These are phyloP conservation scores for Botryotinia narcissicola DNA, from an alignment of 2,329 filamentous ascomycete genomes.

Conservation along the genomic window DNA sequence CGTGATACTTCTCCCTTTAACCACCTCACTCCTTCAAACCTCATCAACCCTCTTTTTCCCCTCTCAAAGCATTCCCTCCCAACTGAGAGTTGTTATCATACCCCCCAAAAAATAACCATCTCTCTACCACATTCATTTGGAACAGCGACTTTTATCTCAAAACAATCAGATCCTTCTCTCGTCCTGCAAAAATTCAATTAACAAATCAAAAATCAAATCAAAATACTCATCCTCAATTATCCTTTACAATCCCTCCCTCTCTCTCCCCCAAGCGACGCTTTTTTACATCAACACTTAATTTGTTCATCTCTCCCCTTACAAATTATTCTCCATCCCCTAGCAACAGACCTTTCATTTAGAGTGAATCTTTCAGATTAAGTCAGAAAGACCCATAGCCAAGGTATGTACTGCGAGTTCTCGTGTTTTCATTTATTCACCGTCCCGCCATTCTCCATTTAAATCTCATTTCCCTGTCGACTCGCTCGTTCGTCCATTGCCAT, in stretches of 20 bases:
- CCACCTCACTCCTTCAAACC: background rate
- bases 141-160: constrained; percentile 33
- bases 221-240: background rate
- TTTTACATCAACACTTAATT: constrained; percentile 2
- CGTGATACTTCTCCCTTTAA: constrained; percentile 13
- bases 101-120: constrained; percentile 22
- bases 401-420: constrained; percentile 23
- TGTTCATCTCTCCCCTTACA: constrained; percentile 19
- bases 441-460: constrained; percentile 7
- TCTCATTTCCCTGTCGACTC: background rate
- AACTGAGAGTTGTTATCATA: constrained; percentile 36
- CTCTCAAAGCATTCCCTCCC: constrained; percentile 35
- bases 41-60: constrained; percentile 12
- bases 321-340: constrained; percentile 3
- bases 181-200: constrained; percentile 20
- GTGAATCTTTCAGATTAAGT: constrained; percentile 1
- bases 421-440: constrained; percentile 1
- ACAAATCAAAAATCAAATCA: constrained; percentile 8
- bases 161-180: constrained; percentile 14
- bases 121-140: constrained; percentile 42
- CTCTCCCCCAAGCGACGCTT: constrained; percentile 9
- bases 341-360: constrained; percentile 6
- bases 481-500: background rate
- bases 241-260: background rate
- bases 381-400: constrained; percentile 27